Conservation (phyloP, 2,329 filamentous ascomycete genomes). For the Nemania sp. region DNA sequence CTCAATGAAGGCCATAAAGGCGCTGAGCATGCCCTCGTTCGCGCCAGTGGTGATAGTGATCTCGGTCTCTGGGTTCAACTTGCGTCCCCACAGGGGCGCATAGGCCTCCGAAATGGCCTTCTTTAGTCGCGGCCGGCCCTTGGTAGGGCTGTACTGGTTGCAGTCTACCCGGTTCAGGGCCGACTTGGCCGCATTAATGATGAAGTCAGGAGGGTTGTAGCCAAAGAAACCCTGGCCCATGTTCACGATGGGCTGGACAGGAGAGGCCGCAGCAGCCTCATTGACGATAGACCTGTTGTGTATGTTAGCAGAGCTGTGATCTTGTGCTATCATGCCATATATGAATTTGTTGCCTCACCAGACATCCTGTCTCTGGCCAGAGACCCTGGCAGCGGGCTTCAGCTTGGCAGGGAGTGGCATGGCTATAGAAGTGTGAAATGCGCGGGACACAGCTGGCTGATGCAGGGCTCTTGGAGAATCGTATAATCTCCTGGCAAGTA, state of each 20-base stretch:
- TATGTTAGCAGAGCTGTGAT: conserved; percentile 18
- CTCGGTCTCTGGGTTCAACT: conserved; percentile 85
- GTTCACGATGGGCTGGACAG: conserved; percentile 66
- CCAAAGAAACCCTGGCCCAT: conserved; percentile 77
- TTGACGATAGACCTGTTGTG: conserved; percentile 64
- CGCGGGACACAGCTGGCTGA: conserved; percentile 15
- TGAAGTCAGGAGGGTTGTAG: conserved; percentile 91
- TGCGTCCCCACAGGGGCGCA: conserved; percentile 81
- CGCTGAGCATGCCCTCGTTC: conserved; percentile 91
- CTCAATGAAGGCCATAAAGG: conserved; percentile 98
- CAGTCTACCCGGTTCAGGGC: conserved; percentile 91
- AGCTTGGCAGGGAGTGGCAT: conserved; percentile 47
- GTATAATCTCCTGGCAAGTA: conserved; percentile 6
- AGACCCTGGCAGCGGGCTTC: conserved; percentile 54
- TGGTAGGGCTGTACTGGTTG: conserved; percentile 98
- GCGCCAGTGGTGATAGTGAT: conserved; percentile 92
- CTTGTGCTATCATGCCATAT: background rate
- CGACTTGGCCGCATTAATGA: conserved; percentile 86
- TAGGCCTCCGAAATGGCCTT: conserved; percentile 94
- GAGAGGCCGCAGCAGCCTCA: conserved; percentile 65
- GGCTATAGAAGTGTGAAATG: conserved; percentile 45
- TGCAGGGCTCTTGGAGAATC: background rate
- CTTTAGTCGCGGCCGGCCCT: conserved; percentile 86
- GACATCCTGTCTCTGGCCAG: conserved; percentile 55
- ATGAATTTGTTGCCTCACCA: conserved; percentile 54